phyloP scores from a whole-genome alignment of 2,329 filamentous ascomycete species.

The Fusarium drepaniforme region DNA sequence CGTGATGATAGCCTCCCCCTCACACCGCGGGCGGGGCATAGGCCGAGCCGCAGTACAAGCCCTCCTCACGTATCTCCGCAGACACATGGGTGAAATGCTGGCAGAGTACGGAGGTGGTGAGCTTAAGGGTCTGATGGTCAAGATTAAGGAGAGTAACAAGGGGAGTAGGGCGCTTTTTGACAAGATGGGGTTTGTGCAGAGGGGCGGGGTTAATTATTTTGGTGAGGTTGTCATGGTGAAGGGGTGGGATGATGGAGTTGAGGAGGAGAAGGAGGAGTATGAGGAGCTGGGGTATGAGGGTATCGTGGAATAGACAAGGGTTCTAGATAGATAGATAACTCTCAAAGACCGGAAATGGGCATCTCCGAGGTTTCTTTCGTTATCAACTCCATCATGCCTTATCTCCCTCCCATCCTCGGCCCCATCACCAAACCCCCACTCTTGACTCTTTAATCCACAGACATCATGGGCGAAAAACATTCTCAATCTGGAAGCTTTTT shows the following conservation, averaged over 20 bases:
- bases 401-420: neutral
- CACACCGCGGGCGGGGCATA: constrained; percentile 70
- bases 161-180: constrained; percentile 65
- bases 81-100: constrained; percentile 66
- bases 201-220: constrained; percentile 69
- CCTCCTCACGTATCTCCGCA: constrained; percentile 77
- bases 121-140: constrained; percentile 61
- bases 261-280: constrained; percentile 28
- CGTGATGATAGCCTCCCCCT: constrained; percentile 81
- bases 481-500: neutral
- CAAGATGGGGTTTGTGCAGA: constrained; percentile 63
- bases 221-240: constrained; percentile 68
- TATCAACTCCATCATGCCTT: neutral
- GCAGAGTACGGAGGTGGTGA: constrained; percentile 51
- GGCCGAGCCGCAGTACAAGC: constrained; percentile 74
- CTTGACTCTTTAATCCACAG: too few species aligned
- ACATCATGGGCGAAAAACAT: neutral
- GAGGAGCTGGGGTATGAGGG: constrained; percentile 40
- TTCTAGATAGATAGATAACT: neutral
- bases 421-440: neutral
- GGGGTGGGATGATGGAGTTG: constrained; percentile 43
- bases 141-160: constrained; percentile 68
- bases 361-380: neutral
- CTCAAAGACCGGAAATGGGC: neutral
- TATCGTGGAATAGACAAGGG: neutral